Evolutionary conservation across 768 basidiomycete species (phyloP).

Genomic region (Russula dissimulans): DNA sequence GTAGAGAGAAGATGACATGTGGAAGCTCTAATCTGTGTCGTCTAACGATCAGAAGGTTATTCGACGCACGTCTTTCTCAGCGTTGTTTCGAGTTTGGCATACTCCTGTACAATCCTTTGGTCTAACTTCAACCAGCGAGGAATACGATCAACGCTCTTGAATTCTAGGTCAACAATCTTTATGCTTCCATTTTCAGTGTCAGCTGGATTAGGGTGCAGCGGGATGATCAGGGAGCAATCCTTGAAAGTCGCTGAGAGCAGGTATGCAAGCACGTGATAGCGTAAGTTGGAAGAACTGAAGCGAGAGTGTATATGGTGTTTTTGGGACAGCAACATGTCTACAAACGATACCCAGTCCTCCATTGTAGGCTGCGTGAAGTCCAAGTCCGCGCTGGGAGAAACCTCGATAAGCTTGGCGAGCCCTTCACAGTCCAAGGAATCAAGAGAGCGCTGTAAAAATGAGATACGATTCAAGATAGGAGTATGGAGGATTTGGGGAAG

Average conservation of each 20-base stretch:
- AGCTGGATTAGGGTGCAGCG: conserved; percentile 28
- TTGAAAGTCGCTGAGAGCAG: conserved; percentile 92
- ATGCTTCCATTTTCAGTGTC: conserved; percentile 29
- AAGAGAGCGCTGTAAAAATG: conserved; percentile 10
- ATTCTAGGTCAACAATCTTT: conserved; percentile 79
- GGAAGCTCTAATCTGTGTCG: no score
- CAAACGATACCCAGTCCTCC: conserved; percentile 56
- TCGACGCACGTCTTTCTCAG: conserved; percentile 14
- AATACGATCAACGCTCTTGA: conserved; percentile 60
- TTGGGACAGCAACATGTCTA: conserved; percentile 41
- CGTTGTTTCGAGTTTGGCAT: conserved; percentile 22
- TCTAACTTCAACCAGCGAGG: conserved; percentile 69
- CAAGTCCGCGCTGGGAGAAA: neutral
- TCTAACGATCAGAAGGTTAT: neutral
- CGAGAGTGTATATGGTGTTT: conserved; percentile 30
- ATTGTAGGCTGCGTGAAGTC: conserved; percentile 42
- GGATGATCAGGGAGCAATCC: conserved; percentile 77
- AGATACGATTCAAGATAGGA: conserved; percentile 16
- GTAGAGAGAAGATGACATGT: no score
- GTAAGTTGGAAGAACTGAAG: conserved; percentile 37
- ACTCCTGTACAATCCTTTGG: conserved; percentile 46
- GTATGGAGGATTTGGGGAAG: conserved; percentile 40
- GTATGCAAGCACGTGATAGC: conserved; percentile 63
- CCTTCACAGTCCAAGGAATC: conserved; percentile 17
- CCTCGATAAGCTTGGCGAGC: conserved; percentile 2